Conservation (phyloP, 345 rosid genomes). For the Psidium guajava region DNA sequence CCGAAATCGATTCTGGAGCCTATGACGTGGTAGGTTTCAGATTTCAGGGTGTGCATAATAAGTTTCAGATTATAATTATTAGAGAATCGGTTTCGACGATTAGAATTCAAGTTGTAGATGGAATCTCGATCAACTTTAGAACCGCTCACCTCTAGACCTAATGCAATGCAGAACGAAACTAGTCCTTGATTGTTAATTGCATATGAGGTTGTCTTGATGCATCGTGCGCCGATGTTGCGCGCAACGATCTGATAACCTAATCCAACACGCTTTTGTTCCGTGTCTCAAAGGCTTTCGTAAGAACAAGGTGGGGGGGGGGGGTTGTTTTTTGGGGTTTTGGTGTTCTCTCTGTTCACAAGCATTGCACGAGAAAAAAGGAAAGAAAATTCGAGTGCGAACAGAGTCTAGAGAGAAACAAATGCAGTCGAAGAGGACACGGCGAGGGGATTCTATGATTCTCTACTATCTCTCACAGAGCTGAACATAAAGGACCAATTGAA, state of each 20-base stretch:
- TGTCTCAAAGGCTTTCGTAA: not conserved
- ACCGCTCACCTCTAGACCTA: accelerated
- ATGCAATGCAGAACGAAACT: not conserved
- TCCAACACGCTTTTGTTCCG: not conserved
- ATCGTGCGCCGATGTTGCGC: not conserved
- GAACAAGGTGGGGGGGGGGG: no score
- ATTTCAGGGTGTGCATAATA: accelerated
- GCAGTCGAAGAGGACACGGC: not conserved
- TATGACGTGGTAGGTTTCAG: no score
- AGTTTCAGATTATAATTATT: no score
- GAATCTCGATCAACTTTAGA: no score
- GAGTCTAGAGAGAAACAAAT: no score
- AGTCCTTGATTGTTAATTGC: not conserved
- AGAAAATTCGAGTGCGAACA: not conserved
- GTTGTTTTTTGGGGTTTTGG: no score
- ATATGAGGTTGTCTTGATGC: not conserved
- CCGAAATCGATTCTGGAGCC: no score
- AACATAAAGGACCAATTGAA: no score
- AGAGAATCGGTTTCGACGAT: no score
- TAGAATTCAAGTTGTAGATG: no score
- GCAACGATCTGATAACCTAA: not conserved
- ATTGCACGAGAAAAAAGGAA: not conserved
- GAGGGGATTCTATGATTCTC: not conserved
- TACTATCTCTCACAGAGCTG: no score
- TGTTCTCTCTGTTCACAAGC: not conserved